Evolutionary conservation across 164 flowering plant genomes (phyloP).

Genomic region (Protea cynaroides): DNA sequence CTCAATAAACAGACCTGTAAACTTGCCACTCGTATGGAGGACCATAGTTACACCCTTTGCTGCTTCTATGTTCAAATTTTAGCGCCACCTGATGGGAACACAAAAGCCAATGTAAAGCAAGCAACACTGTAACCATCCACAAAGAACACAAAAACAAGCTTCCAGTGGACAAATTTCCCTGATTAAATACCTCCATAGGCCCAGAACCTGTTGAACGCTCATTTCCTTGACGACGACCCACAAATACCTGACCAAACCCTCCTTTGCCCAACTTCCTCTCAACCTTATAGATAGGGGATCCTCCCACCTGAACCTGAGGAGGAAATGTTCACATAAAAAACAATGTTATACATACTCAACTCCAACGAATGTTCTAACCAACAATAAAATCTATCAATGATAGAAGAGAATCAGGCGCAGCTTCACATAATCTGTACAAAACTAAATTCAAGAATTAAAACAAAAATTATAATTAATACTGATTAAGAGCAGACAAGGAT

Average conservation of each 20-base stretch:
- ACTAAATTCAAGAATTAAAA: too few species aligned
- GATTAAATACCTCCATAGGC: slow-evolving; percentile 53
- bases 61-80: slow-evolving; percentile 83
- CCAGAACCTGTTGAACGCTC: slow-evolving; percentile 56
- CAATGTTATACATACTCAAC: too few species aligned
- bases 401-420: too few species aligned
- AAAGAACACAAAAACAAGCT: too few species aligned
- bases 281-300: slow-evolving; percentile 73
- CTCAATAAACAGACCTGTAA: slow-evolving; percentile 50
- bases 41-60: slow-evolving; percentile 90
- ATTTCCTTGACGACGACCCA: slow-evolving; percentile 88
- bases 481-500: too few species aligned
- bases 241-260: slow-evolving; percentile 97
- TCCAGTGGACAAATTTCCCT: too few species aligned
- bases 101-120: not conserved
- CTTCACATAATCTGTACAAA: too few species aligned
- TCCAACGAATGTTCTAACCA: too few species aligned
- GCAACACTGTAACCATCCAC: too few species aligned
- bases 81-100: slow-evolving; percentile 59
- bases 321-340: not conserved
- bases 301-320: slow-evolving; percentile 83
- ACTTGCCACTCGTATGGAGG: slow-evolving; percentile 98
- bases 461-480: too few species aligned
- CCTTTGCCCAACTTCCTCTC: slow-evolving; percentile 95
- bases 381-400: too few species aligned